Evolutionary conservation across 371 early-diverging fungal genomes (phyloP).

Genomic region (Choanephora cucurbitarum): DNA sequence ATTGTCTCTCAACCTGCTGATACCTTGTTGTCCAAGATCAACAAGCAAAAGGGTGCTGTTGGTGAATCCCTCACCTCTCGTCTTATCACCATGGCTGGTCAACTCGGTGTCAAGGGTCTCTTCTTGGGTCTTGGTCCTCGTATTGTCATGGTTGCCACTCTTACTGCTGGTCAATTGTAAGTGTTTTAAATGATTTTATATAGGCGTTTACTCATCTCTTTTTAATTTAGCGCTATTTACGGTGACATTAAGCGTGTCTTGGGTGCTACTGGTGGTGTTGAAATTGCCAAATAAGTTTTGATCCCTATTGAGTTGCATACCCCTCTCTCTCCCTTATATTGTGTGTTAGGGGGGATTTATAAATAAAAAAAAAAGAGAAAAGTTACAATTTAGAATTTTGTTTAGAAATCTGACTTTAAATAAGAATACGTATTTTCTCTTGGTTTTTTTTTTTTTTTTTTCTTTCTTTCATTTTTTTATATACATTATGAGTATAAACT

Average conservation of each 20-base stretch:
- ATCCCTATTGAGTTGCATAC: too few relatives aligned
- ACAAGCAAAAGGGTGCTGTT: slow-evolving; percentile 69
- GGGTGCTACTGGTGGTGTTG: slow-evolving; percentile 69
- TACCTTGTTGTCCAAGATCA: slow-evolving; percentile 65
- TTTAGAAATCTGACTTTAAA: too few relatives aligned
- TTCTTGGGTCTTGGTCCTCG: slow-evolving; percentile 76
- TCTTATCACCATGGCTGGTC: slow-evolving; percentile 57
- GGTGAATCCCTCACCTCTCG: slow-evolving; percentile 62
- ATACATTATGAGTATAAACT: slow-evolving; percentile 57
- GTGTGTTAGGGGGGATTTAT: too few relatives aligned
- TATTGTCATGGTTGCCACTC: slow-evolving; percentile 81
- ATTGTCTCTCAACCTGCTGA: slow-evolving; percentile 64
- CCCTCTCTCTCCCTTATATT: too few relatives aligned
- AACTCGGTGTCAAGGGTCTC: slow-evolving; percentile 65
- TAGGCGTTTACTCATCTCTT: not conserved
- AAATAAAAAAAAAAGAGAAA: too few relatives aligned
- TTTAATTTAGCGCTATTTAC: slow-evolving; percentile 46
- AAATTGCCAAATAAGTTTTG: slow-evolving; percentile 52
- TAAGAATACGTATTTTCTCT: too few relatives aligned
- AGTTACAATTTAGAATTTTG: too few relatives aligned
- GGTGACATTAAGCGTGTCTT: slow-evolving; percentile 73
- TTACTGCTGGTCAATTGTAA: slow-evolving; percentile 72
- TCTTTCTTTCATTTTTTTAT: slow-evolving; percentile 6
- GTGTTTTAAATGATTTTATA: too few relatives aligned
- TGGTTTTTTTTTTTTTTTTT: slow-evolving; percentile 1